Evolutionary conservation across 2,329 filamentous ascomycete species (phyloP), one percentile per base, ranked within the genome.

Genomic region (Phyllosticta paracitricarpa): DNA sequence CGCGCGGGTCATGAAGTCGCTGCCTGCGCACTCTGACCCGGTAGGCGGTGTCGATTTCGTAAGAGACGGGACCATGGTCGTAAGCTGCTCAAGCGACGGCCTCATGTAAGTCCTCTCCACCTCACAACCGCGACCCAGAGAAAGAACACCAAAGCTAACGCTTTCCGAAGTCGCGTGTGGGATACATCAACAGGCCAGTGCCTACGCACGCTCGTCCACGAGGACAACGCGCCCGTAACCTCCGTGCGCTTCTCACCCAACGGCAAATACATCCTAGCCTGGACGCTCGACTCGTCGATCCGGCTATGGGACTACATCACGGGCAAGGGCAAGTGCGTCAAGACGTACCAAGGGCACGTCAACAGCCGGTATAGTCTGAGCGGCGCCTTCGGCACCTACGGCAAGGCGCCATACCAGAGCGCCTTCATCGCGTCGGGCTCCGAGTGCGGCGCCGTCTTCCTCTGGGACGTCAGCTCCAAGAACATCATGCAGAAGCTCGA

Each of bases 171-270:
- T 65, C 88, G 94, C 61, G 88, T 99, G 64, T 99, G 94, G 94
- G 94, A 99, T 70, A 95, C 93, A 0, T 87, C 86, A 19, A 97
- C 93, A 1, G 94, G 94, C 2, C 94, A 99, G 73, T 99, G 94
- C 74, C 81, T 99, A 28, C 88, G 92, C 58, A 99, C 94, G 0
- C 82, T 99, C 2, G 91, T 99, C 14, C 91, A 97, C 77, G 94
- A 97, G 77, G 94, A 97, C 73, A 96, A 96, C 71, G 90, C 91
- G 0, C 86, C 89, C 17, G 92, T 97, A 7, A 89, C 89, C 0
- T 89, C 88, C 33, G 94, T 97, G 52, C 88, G 88, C 70, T 99
- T 99, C 77, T 89, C 89, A 4, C 93, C 94, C 2, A 99, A 99
- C 70, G 93, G 94, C 19, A 91, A 89, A 65, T 97, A 89, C 71